Evolutionary conservation across 108 stramenopile genomes (phyloP).

Genomic region (Epipyxis sp.): DNA sequence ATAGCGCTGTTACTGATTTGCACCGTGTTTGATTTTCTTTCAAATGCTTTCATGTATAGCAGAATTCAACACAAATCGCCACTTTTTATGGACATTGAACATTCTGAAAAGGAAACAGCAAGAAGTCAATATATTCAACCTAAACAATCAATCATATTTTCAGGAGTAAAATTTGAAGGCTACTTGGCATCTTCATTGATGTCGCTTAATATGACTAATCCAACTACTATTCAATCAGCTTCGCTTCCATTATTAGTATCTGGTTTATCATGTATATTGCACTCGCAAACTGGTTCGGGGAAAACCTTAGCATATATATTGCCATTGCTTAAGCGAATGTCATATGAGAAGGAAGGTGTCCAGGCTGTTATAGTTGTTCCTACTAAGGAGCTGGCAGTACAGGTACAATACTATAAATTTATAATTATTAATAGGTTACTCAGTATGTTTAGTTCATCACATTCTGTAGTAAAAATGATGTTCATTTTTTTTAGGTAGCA

Average conservation of each 20-base stretch:
- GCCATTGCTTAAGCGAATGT: constrained; percentile 40
- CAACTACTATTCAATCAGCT: background rate
- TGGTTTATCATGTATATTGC: constrained; percentile 32
- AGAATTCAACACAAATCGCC: no score
- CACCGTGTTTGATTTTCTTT: no score
- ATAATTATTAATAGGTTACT: background rate
- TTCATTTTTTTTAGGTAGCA: background rate
- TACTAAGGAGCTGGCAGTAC: constrained; percentile 56
- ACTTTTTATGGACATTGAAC: no score
- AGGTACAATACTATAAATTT: constrained; percentile 24
- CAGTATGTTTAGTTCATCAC: background rate
- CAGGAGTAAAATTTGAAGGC: background rate
- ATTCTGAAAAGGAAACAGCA: no score
- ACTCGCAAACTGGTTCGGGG: constrained; percentile 48
- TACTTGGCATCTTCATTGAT: background rate
- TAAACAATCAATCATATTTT: background rate
- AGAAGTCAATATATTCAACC: background rate
- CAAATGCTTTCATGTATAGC: no score
- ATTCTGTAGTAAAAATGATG: background rate
- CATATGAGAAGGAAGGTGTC: constrained; percentile 14
- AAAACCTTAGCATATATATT: constrained; percentile 54
- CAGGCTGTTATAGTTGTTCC: constrained; percentile 48
- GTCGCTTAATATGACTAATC: background rate
- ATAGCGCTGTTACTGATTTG: no score
- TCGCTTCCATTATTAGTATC: background rate